Percentiles rank a stretch among this genome's conserved stretches.
phyloP scores from a whole-genome alignment of 179 eudicot genomes.

The Actinidia polygama region DNA sequence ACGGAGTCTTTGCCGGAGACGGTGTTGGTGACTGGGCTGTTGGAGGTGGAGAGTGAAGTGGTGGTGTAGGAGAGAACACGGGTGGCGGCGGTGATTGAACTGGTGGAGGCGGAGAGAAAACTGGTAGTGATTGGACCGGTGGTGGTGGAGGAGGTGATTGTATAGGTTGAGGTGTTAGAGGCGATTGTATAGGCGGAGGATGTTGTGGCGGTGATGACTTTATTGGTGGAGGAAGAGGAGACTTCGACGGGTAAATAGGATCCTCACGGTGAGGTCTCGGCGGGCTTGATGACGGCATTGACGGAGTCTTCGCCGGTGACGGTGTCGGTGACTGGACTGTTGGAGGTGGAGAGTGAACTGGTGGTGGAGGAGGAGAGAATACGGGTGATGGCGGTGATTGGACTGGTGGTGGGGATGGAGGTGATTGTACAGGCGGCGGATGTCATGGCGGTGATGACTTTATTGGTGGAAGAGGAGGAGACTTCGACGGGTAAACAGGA shows the following conservation, averaged over 20 bases:
- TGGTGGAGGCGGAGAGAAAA: too few species aligned
- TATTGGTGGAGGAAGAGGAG: too few species aligned
- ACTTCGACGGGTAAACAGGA: too few species aligned
- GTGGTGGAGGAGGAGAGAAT: not conserved
- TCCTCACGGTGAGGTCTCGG: too few species aligned
- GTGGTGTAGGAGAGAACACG: not conserved
- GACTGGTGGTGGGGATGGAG: constrained; percentile 17
- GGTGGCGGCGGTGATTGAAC: constrained; percentile 13
- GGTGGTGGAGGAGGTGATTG: not conserved
- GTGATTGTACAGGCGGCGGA: constrained; percentile 25
- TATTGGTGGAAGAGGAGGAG: not conserved
- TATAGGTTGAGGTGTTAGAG: constrained; percentile 12
- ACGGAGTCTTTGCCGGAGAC: too few species aligned
- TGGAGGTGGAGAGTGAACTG: not conserved
- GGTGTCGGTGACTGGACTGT: not conserved
- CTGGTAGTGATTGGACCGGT: too few species aligned
- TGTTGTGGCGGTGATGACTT: too few species aligned
- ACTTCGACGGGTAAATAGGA: too few species aligned
- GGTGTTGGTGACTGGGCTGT: not conserved
- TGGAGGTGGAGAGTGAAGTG: not conserved
- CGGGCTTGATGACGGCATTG: too few species aligned
- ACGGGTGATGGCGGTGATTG: constrained; percentile 22
- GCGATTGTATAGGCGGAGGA: constrained; percentile 23
- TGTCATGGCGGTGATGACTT: constrained; percentile 16
- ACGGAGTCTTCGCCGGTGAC: too few species aligned